phyloP scores from a whole-genome alignment of 805 yeast species.

The Zygosaccharomyces rouxii region DNA sequence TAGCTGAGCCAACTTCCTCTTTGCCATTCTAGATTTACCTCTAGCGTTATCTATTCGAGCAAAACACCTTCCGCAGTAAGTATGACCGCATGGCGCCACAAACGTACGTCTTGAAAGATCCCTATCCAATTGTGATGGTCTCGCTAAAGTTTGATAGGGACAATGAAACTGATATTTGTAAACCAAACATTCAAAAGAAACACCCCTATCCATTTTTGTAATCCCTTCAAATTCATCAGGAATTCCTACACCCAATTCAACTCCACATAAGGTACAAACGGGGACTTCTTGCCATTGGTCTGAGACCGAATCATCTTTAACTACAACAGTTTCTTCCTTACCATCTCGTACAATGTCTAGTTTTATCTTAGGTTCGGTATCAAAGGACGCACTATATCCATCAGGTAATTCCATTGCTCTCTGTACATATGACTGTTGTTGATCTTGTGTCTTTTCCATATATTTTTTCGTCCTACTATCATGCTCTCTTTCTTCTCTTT shows the following conservation, averaged over 20 bases:
- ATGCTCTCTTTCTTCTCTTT: constrained; percentile 31
- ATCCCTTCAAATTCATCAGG: constrained; percentile 45
- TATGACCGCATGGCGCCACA: constrained; percentile 72
- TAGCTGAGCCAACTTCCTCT: constrained; percentile 21
- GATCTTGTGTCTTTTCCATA: constrained; percentile 27
- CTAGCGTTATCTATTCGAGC: constrained; percentile 51
- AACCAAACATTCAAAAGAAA: constrained; percentile 32
- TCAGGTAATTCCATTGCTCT: constrained; percentile 27
- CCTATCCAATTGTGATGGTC: constrained; percentile 50
- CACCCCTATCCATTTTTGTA: constrained; percentile 18
- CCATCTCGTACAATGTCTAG: constrained; percentile 21
- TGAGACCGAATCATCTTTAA: constrained; percentile 25
- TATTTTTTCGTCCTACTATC: constrained; percentile 24
- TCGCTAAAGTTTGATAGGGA: constrained; percentile 57
- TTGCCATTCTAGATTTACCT: constrained; percentile 20
- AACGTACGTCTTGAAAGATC: constrained; percentile 64
- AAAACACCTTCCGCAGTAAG: constrained; percentile 82
- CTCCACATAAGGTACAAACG: constrained; percentile 67
- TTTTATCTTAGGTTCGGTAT: constrained; percentile 22
- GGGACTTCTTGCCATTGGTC: constrained; percentile 38
- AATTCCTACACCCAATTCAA: constrained; percentile 67
- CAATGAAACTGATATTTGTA: constrained; percentile 43
- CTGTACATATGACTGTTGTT: constrained; percentile 23
- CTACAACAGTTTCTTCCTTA: constrained; percentile 16
- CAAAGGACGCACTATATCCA: constrained; percentile 31